phyloP scores from a whole-genome alignment of 805 yeast species.

The Kregervanrija fluxuum region DNA sequence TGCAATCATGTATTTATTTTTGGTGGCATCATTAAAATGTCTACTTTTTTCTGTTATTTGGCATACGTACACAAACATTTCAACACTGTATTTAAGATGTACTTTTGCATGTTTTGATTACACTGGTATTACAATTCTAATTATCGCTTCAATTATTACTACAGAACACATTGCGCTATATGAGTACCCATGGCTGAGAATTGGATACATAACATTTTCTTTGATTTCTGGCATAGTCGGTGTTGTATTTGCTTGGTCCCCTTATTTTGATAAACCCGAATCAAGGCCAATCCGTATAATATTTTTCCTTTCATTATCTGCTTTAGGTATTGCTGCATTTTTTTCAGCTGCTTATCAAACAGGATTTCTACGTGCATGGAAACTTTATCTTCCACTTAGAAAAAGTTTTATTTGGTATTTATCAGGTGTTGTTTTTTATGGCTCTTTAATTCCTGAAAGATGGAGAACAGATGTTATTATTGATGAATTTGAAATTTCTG shows the following conservation, averaged over 20 bases:
- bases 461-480: slow-evolving; percentile 66
- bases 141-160: slow-evolving; percentile 82
- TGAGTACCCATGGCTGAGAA: slow-evolving; percentile 43
- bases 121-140: slow-evolving; percentile 85
- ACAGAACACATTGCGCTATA: slow-evolving; percentile 77
- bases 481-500: slow-evolving; percentile 33
- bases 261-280: slow-evolving; percentile 82
- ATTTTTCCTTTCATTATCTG: slow-evolving; percentile 74
- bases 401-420: slow-evolving; percentile 70
- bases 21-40: slow-evolving; percentile 71
- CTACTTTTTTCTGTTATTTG: slow-evolving; percentile 72
- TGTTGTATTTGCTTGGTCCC: slow-evolving; percentile 82
- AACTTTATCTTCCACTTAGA: slow-evolving; percentile 59
- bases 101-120: slow-evolving; percentile 91
- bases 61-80: slow-evolving; percentile 87
- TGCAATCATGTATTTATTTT: slow-evolving; percentile 52
- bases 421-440: slow-evolving; percentile 81
- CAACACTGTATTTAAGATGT: slow-evolving; percentile 52
- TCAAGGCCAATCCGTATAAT: slow-evolving; percentile 70
- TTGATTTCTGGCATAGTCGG: slow-evolving; percentile 65
- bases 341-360: slow-evolving; percentile 45
- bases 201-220: slow-evolving; percentile 52
- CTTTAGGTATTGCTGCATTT: slow-evolving; percentile 65
- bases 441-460: slow-evolving; percentile 82
- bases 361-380: slow-evolving; percentile 46